A percentile compares a stretch with the other conserved stretches of the same genome.
These are phyloP conservation scores for Saccharomycopsis oosterbeekiorum DNA, from an alignment of 805 yeast species.

Conservation along the genomic window DNA sequence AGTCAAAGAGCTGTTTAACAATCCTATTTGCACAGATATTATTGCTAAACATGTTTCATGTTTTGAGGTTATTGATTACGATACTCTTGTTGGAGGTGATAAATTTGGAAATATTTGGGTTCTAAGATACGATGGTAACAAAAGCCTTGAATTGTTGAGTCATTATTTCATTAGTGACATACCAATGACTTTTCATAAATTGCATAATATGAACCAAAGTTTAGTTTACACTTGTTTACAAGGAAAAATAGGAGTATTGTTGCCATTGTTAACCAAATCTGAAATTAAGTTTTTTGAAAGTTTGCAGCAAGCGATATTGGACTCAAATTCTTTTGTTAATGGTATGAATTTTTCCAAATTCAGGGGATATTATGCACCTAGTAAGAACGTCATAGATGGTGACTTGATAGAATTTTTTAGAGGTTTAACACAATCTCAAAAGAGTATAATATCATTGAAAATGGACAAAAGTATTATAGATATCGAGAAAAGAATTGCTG, in stretches of 20 bases:
- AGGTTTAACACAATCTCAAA: conserved; percentile 36
- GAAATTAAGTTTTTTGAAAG: conserved; percentile 52
- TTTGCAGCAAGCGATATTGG: conserved; percentile 33
- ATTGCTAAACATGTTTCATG: conserved; percentile 58
- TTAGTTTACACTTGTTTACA: conserved; percentile 67
- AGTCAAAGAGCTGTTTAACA: conserved; percentile 36
- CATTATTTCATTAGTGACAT: conserved; percentile 66
- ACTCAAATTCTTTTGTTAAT: conserved; percentile 30
- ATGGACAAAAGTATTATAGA: conserved; percentile 24
- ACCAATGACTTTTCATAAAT: conserved; percentile 49
- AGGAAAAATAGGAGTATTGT: conserved; percentile 69
- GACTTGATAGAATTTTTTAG: conserved; percentile 62
- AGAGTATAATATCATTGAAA: conserved; percentile 10
- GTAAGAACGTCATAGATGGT: conserved; percentile 73
- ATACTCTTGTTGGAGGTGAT: conserved; percentile 77
- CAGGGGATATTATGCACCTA: conserved; percentile 77
- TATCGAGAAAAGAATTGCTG: conserved; percentile 39
- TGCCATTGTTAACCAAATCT: conserved; percentile 52
- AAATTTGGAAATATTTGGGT: conserved; percentile 74
- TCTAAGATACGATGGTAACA: conserved; percentile 45
- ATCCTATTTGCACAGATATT: conserved; percentile 61
- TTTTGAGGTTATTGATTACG: conserved; percentile 53
- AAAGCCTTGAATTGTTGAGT: conserved; percentile 43
- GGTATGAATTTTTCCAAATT: conserved; percentile 61
- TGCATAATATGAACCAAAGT: conserved; percentile 38